Percentiles rank a stretch among this genome's conserved stretches.
Conservation (phyloP, 305 asterid genomes). For the Andrographis paniculata region DNA sequence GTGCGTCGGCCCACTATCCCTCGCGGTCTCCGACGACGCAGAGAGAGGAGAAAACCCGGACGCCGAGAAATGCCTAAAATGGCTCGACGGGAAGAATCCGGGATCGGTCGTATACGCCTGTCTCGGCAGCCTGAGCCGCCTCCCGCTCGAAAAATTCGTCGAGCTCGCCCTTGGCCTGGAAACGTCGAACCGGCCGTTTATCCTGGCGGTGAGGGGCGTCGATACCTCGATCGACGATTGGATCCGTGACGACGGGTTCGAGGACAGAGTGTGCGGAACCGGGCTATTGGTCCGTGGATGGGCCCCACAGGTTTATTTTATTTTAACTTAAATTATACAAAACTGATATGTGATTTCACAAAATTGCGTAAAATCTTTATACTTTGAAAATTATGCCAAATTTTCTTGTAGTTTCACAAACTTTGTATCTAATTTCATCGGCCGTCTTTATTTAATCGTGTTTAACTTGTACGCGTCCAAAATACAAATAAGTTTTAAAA, state of each 20-base stretch:
- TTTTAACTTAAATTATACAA: too few species aligned
- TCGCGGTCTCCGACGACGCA: neutral
- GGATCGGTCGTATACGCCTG: constrained; percentile 1
- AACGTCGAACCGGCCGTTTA: neutral
- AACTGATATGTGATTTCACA: too few species aligned
- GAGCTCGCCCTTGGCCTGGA: neutral
- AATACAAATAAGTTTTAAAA: too few species aligned
- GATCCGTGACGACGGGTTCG: neutral
- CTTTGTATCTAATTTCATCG: too few species aligned
- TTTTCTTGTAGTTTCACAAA: too few species aligned
- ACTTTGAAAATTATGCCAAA: too few species aligned
- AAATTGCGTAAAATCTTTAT: too few species aligned
- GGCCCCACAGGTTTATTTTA: constrained; percentile 17
- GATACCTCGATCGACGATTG: neutral
- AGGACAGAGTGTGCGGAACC: neutral
- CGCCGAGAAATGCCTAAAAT: neutral
- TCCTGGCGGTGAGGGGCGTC: neutral
- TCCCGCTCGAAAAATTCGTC: neutral
- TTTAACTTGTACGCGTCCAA: too few species aligned
- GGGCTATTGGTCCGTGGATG: constrained; percentile 13
- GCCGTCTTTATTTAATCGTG: too few species aligned
- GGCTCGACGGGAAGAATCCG: neutral
- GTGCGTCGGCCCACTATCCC: constrained; percentile 3
- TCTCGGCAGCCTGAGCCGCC: neutral
- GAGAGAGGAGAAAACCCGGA: neutral